Conservation (phyloP, 1,139 yeast species). For the Suhomyces guaymorum region DNA sequence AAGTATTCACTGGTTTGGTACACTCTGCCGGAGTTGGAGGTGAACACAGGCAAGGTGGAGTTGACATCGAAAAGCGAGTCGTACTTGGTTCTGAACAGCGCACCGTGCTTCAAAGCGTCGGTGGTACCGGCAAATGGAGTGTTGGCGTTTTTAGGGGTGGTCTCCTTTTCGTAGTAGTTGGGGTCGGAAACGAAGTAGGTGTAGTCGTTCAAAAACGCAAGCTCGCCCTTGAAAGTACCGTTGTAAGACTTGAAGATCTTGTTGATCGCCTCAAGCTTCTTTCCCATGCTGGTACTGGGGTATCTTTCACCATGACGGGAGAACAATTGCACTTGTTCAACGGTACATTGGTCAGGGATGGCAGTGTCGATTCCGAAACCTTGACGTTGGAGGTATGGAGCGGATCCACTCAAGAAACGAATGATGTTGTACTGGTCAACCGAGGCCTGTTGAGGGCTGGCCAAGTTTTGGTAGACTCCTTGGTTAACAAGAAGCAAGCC, state of each 20-base stretch:
- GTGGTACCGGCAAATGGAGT: slow-evolving; percentile 25
- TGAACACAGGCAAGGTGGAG: slow-evolving; percentile 33
- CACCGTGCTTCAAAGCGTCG: slow-evolving; percentile 37
- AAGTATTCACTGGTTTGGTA: slow-evolving; percentile 34
- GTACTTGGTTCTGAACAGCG: slow-evolving; percentile 35
- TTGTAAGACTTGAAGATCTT: slow-evolving; percentile 25
- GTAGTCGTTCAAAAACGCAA: slow-evolving; percentile 36
- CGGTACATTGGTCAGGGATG: slow-evolving; percentile 51
- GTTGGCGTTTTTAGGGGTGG: slow-evolving; percentile 18
- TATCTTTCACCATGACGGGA: slow-evolving; percentile 78
- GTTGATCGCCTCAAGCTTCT: slow-evolving; percentile 19
- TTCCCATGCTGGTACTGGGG: slow-evolving; percentile 34
- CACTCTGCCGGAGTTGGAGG: slow-evolving; percentile 34
- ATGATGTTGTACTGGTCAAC: slow-evolving; percentile 43
- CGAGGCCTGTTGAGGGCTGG: slow-evolving; percentile 40
- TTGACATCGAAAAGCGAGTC: slow-evolving; percentile 24
- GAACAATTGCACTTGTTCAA: slow-evolving; percentile 65
- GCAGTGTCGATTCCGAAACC: slow-evolving; percentile 50
- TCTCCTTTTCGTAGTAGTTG: slow-evolving; percentile 27
- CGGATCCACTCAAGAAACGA: slow-evolving; percentile 48
- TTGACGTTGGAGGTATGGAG: slow-evolving; percentile 46
- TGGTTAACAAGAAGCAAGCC: slow-evolving; percentile 32
- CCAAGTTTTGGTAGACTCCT: slow-evolving; percentile 29
- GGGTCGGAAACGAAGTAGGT: slow-evolving; percentile 32
- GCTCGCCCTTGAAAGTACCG: slow-evolving; percentile 31